phyloP scores from a whole-genome alignment of 139 green algal genomes.

The Ostreobium quekettii region DNA sequence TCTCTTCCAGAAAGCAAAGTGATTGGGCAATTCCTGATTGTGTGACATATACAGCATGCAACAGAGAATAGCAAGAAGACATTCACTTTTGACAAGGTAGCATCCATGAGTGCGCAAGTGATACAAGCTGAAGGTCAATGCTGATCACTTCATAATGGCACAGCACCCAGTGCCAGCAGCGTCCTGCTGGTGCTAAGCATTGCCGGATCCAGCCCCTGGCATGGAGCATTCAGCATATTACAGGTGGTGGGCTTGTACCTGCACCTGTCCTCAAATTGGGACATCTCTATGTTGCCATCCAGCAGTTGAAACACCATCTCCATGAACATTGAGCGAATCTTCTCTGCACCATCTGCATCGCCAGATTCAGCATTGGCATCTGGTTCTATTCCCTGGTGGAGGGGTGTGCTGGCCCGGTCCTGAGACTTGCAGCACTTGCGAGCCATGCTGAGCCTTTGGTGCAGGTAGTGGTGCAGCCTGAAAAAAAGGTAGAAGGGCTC shows the following conservation, averaged over 20 bases:
- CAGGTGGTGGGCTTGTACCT: slow-evolving; percentile 32
- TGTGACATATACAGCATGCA: too few species aligned
- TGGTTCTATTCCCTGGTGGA: neutral
- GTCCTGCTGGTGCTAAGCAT: too few species aligned
- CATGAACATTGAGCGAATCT: slow-evolving; percentile 41
- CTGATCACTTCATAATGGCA: too few species aligned
- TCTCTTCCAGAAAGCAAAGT: too few species aligned
- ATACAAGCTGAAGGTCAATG: too few species aligned
- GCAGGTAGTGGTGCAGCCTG: slow-evolving; percentile 69
- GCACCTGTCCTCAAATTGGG: slow-evolving; percentile 53
- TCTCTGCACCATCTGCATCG: slow-evolving; percentile 1
- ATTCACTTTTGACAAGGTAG: too few species aligned
- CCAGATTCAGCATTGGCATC: neutral
- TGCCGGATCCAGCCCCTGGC: too few species aligned
- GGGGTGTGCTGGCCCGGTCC: neutral
- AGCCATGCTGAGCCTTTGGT: slow-evolving; percentile 47
- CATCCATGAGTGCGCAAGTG: too few species aligned
- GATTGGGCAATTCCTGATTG: too few species aligned
- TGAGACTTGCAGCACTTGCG: slow-evolving; percentile 16
- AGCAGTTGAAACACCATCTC: slow-evolving; percentile 40
- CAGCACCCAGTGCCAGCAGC: too few species aligned
- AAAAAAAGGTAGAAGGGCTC: slow-evolving; percentile 90
- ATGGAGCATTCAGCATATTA: slow-evolving; percentile 34
- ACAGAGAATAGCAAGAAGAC: too few species aligned
- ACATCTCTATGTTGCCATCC: slow-evolving; percentile 43